Evolutionary conservation across 352 stramenopile species (phyloP), one percentile per base, ranked within the genome.

Genomic region (Globisporangium middletonii): DNA sequence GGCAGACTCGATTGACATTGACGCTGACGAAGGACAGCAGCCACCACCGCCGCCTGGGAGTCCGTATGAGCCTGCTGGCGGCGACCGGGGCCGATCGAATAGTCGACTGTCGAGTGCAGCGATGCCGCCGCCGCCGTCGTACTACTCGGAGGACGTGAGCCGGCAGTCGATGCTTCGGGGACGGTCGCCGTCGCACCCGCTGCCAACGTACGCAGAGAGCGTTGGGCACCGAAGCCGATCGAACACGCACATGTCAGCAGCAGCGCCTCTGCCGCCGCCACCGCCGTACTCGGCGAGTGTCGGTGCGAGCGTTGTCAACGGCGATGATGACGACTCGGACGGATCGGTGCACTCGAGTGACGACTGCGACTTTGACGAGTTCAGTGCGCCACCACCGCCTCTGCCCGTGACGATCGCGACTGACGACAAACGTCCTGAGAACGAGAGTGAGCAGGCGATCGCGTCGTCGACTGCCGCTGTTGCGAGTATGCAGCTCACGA

Each of bases 1-100:
- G 15, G 72, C 73, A 0, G 73, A 56, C 33, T 91, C 80, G 3
- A 89, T 91, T 42, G 78, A 91, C 46, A 86, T 89, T 60, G 81
- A 91, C 49, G 70, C 75, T 30, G 65, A 67, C 3, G 50, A 67
- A 4, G 30, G 42, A n/a, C 45, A 18, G n/a, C 38, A 27, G 33
- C 33, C 33, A 35, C 30, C 30, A 8, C 30, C 30, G 7, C 33
- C 33, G 5, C 33, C 33, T 38, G 33, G 4, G 33, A 38, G 33
- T 38, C 33, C 33, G 5, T 38, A 38, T 12, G 5, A 12, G 33
- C 4, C 4, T 9, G 7, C 33, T 38, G 33, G 33, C n/a, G 60
- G 47, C 1, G 43, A 46, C 51, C 18, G 28, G 28, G 50, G 18
- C 12, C 54, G 41, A 18, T 44, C 55, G 3, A 62, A 56, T 26